phyloP scores from a whole-genome alignment of 495 filamentous ascomycete genomes.

The Hypoxylon fragiforme region DNA sequence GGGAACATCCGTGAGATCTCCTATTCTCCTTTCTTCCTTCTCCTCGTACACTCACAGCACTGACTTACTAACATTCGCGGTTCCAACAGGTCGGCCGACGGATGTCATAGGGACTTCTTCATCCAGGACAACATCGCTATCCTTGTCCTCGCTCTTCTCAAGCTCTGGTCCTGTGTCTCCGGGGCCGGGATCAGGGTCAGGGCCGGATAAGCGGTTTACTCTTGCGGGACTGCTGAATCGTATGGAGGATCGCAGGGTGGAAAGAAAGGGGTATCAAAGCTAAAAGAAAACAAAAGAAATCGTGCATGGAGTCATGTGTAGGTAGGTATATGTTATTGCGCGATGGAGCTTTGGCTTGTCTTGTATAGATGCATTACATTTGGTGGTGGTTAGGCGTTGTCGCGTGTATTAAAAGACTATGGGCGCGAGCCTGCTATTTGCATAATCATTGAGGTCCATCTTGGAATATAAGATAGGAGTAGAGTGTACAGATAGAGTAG shows the following conservation, averaged over 20 bases:
- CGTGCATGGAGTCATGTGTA: no score
- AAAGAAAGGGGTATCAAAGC: not conserved
- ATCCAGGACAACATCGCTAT: conserved; percentile 16
- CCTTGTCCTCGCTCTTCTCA: conserved; percentile 25
- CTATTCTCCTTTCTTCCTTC: not conserved
- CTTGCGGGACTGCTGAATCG: conserved; percentile 21
- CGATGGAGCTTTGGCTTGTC: no score
- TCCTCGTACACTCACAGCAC: not conserved
- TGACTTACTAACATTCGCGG: no score
- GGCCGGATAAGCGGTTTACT: conserved; percentile 10
- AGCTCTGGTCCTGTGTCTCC: conserved; percentile 1
- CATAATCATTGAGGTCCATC: no score
- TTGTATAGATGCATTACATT: no score
- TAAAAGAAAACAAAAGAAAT: no score
- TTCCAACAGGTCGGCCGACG: conserved; percentile 22
- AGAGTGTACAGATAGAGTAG: no score
- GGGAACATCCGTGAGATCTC: conserved; percentile 44
- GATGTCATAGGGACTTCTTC: conserved; percentile 29
- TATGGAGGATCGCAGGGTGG: conserved; percentile 20
- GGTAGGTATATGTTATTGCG: no score
- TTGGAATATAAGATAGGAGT: no score
- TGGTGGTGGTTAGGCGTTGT: not conserved
- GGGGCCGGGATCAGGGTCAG: not conserved
- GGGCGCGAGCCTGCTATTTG: no score
- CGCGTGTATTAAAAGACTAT: no score